Evolutionary conservation across 2,329 filamentous ascomycete genomes (phyloP), one percentile per base, ranked within the genome.

Genomic region (Trichoderma semiorbis): DNA sequence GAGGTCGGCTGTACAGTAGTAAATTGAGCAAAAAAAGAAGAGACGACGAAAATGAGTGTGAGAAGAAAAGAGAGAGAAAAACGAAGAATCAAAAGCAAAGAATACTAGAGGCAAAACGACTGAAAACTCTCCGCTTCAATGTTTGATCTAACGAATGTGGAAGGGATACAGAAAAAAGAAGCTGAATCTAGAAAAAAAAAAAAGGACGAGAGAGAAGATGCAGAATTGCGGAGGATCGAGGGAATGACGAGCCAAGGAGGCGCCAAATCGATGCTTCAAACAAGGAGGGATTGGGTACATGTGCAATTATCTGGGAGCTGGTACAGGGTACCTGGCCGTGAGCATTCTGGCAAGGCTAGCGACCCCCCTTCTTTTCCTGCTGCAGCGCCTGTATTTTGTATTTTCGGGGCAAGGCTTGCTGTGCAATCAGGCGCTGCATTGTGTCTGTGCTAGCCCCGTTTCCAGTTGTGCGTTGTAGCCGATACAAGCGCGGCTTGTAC

Each of bases 191-290:
- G 34, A 50, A 30, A 26, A 28, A 58, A 28, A 58, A 65, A 71
- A 43, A 30, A 67, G 26, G 55, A 32, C 26, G 24, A 60, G 62
- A 71, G 50, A 50, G 36, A 57, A 57, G 50, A 67, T 67, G 64
- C 50, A 67, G 66, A 69, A 32, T 69, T 69, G 66, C 36, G 55
- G 55, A 69, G 66, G 66, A 69, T 68, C 36, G 55, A 60, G 21
- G 65, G 24, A 68, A 34, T 58, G 53, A 60, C 36, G 39, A 69
- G 55, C 66, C 53, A 32, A 69, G 66, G 66, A 69, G 66, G 55
- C 66, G 66, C 66, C 66, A 69, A 69, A 69, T 69, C 55, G 66
- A 69, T 24, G 66, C 66, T 60, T 58, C 66, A 61, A 69, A 69
- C 66, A 58, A 50, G 66, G 66, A 69, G 66, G 64, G 64, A 39